Evolutionary conservation across 2,329 filamentous ascomycete genomes (phyloP).

Genomic region (Balansia obtecta): DNA sequence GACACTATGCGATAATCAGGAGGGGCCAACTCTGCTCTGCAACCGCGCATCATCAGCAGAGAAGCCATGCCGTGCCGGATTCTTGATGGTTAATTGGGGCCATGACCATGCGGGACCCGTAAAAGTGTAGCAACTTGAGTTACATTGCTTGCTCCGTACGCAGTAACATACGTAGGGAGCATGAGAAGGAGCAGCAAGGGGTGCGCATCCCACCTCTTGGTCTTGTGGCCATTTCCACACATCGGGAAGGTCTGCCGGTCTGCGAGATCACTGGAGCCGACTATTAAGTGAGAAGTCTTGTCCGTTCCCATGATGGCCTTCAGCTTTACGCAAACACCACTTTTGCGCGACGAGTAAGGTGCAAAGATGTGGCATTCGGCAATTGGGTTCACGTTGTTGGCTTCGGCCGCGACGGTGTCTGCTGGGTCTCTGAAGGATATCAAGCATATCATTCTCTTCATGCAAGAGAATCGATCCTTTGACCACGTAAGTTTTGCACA

Average conservation of each 20-base stretch:
- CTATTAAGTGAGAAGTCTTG: too few species aligned
- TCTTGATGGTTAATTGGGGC: not conserved
- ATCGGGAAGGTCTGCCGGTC: not conserved
- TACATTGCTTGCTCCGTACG: too few species aligned
- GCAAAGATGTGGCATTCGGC: not conserved
- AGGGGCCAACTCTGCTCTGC: not conserved
- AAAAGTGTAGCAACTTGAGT: too few species aligned
- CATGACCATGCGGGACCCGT: too few species aligned
- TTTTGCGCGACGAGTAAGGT: not conserved
- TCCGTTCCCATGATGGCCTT: not conserved
- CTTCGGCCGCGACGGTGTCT: slow-evolving; percentile 10
- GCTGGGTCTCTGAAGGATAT: slow-evolving; percentile 34
- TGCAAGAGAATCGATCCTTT: slow-evolving; percentile 32
- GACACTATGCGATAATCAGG: too few species aligned
- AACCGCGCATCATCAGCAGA: too few species aligned
- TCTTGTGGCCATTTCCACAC: too few species aligned
- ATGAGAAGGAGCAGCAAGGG: too few species aligned
- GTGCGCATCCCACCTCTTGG: too few species aligned
- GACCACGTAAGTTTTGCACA: slow-evolving; percentile 15
- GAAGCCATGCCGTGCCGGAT: not conserved
- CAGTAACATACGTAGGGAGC: too few species aligned
- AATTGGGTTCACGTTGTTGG: slow-evolving; percentile 7
- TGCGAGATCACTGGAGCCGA: not conserved
- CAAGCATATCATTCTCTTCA: slow-evolving; percentile 45
- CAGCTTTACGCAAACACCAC: not conserved